Evolutionary conservation across 768 basidiomycete species (phyloP).

Genomic region (Boletus edulis): DNA sequence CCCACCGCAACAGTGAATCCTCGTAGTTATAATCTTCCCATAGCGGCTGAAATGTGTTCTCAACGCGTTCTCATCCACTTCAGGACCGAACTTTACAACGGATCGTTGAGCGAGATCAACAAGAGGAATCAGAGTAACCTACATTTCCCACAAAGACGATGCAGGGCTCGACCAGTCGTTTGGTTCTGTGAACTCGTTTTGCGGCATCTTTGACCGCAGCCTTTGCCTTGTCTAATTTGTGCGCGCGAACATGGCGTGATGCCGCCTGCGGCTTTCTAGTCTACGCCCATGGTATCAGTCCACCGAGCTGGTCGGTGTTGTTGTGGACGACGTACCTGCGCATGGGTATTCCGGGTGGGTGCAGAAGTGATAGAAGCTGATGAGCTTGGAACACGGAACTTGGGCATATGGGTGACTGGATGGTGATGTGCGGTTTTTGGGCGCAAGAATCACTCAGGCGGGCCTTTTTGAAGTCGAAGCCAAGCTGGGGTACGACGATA

Average conservation of each 20-base stretch:
- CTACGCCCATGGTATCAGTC: neutral
- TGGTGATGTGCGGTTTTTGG: neutral
- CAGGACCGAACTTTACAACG: slow-evolving; percentile 32
- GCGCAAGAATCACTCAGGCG: neutral
- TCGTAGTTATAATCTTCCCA: slow-evolving; percentile 20
- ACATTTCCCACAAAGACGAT: slow-evolving; percentile 66
- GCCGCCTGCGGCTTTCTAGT: slow-evolving; percentile 4
- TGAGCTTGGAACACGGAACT: slow-evolving; percentile 22
- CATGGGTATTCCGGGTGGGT: neutral
- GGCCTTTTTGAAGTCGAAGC: slow-evolving; percentile 18
- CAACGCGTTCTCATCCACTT: slow-evolving; percentile 23
- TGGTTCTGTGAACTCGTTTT: slow-evolving; percentile 12
- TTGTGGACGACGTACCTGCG: slow-evolving; percentile 7
- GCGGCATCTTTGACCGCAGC: slow-evolving; percentile 15
- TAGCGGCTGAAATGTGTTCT: slow-evolving; percentile 21
- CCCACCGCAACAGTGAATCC: slow-evolving; percentile 33
- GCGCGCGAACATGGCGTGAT: slow-evolving; percentile 7
- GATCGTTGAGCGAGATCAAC: slow-evolving; percentile 1
- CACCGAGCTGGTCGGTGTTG: neutral
- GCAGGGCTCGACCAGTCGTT: slow-evolving; percentile 17
- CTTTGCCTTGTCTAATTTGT: slow-evolving; percentile 16
- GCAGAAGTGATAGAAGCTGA: neutral
- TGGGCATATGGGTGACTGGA: slow-evolving; percentile 12
- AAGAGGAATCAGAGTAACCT: slow-evolving; percentile 21
- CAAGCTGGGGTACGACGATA: neutral